Conservation (phyloP, 805 yeast species). For the Candida krabiensis region DNA sequence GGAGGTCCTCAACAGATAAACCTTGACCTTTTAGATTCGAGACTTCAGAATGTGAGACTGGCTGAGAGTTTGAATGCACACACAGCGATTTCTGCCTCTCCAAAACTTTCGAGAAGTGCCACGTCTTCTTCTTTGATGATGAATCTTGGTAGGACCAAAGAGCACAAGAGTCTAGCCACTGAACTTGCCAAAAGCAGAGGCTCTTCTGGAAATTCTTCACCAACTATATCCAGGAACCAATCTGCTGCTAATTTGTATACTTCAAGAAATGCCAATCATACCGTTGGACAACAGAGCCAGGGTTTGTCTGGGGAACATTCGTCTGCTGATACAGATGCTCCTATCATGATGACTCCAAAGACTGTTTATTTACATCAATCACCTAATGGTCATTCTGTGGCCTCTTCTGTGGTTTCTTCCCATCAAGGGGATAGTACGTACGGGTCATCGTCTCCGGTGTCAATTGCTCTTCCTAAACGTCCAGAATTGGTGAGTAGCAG, state of each 20-base stretch:
- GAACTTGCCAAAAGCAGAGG: constrained; percentile 33
- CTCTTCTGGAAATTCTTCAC: constrained; percentile 39
- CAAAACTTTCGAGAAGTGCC: constrained; percentile 14
- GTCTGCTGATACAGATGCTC: constrained; percentile 1
- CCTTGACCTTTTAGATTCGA: constrained; percentile 31
- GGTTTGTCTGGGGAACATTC: constrained; percentile 6
- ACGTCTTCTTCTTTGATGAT: constrained; percentile 11
- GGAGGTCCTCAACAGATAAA: constrained; percentile 39
- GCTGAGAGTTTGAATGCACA: constrained; percentile 4
- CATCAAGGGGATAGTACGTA: constrained; percentile 3
- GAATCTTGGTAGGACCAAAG: constrained; percentile 14
- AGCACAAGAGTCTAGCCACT: constrained; percentile 18
- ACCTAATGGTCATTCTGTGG: constrained; percentile 1
- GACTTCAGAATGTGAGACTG: constrained; percentile 26
- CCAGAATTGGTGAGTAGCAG: constrained; percentile 18
- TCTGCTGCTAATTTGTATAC: constrained; percentile 32
- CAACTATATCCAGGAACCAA: constrained; percentile 38
- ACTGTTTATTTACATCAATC: constrained; percentile 8
- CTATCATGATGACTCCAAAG: constrained; percentile 9
- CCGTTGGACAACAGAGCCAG: constrained; percentile 1
- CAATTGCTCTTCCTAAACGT: constrained; percentile 11
- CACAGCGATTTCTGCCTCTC: constrained; percentile 6
- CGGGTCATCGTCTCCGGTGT: neutral
- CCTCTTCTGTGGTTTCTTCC: constrained; percentile 3
- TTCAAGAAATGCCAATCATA: constrained; percentile 9